Evolutionary conservation across 2,329 filamentous ascomycete genomes (phyloP).

Genomic region (Penicillium sp.): DNA sequence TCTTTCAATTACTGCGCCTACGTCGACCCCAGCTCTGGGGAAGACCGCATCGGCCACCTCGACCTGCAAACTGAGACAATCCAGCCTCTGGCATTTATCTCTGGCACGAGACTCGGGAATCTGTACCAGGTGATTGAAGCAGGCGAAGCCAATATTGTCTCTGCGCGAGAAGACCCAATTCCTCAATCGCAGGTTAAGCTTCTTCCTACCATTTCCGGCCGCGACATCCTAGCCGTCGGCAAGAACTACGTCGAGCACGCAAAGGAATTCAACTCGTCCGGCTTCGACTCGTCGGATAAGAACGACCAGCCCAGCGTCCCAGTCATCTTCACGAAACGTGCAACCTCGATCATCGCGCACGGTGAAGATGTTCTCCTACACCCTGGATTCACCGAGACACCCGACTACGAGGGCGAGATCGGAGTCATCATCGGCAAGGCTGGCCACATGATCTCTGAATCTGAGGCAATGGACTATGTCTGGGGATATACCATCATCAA

Average conservation of each 20-base stretch:
- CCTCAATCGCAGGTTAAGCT: slow-evolving; percentile 46
- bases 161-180: slow-evolving; percentile 32
- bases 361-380: slow-evolving; percentile 55
- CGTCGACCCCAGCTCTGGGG: slow-evolving; percentile 2
- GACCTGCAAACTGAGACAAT: neutral
- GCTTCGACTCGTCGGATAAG: slow-evolving; percentile 62
- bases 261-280: slow-evolving; percentile 61
- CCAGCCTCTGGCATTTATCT: slow-evolving; percentile 2
- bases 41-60: slow-evolving; percentile 11
- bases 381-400: slow-evolving; percentile 53
- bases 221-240: slow-evolving; percentile 61
- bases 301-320: slow-evolving; percentile 58
- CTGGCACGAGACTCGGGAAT: slow-evolving; percentile 37
- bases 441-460: slow-evolving; percentile 50
- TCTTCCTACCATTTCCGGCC: slow-evolving; percentile 53
- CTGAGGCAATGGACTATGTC: slow-evolving; percentile 56
- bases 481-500: slow-evolving; percentile 65
- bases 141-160: slow-evolving; percentile 45
- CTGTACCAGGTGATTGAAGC: slow-evolving; percentile 60
- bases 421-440: slow-evolving; percentile 60
- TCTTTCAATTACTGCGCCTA: slow-evolving; percentile 14
- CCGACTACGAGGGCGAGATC: slow-evolving; percentile 63
- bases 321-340: slow-evolving; percentile 62
- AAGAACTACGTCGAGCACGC: slow-evolving; percentile 65
- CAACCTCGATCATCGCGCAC: slow-evolving; percentile 57